phyloP scores from a whole-genome alignment of 2,329 filamentous ascomycete genomes.

The Apiospora malaysiana region DNA sequence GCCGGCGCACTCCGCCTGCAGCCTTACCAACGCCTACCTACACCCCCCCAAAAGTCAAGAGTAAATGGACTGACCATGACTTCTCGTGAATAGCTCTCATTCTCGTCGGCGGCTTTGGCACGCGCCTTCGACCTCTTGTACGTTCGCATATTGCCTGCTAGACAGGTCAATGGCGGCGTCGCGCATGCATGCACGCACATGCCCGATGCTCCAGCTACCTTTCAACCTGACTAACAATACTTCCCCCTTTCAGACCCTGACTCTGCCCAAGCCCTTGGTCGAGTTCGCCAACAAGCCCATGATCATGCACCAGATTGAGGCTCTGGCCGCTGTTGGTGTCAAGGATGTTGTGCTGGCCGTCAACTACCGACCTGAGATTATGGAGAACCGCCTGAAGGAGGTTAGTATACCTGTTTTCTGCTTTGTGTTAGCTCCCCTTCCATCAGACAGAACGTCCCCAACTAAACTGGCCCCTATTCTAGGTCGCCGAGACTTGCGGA shows the following conservation, averaged over 20 bases:
- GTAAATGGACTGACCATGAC: slow-evolving; percentile 26
- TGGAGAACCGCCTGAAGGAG: slow-evolving; percentile 92
- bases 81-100: slow-evolving; percentile 74
- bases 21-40: not conserved
- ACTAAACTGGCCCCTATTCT: slow-evolving; percentile 27
- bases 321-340: slow-evolving; percentile 89
- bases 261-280: slow-evolving; percentile 94
- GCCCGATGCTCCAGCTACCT: not conserved
- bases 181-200: not conserved
- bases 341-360: slow-evolving; percentile 98
- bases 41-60: not conserved
- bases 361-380: slow-evolving; percentile 98
- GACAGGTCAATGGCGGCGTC: not conserved
- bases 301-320: slow-evolving; percentile 98
- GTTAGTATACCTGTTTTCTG: slow-evolving; percentile 53
- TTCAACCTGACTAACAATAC: slow-evolving; percentile 29
- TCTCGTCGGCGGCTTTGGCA: slow-evolving; percentile 99
- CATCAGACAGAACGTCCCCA: not conserved
- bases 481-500: slow-evolving; percentile 92
- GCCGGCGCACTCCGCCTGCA: slow-evolving; percentile 6
- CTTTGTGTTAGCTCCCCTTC: not conserved
- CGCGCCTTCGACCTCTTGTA: slow-evolving; percentile 94
- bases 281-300: slow-evolving; percentile 99
- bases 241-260: slow-evolving; percentile 73
- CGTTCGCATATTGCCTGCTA: slow-evolving; percentile 41